Percentiles rank a stretch among this genome's conserved stretches.
Conservation (phyloP, 805 yeast species). For the Saccharomycopsis selenospora region DNA sequence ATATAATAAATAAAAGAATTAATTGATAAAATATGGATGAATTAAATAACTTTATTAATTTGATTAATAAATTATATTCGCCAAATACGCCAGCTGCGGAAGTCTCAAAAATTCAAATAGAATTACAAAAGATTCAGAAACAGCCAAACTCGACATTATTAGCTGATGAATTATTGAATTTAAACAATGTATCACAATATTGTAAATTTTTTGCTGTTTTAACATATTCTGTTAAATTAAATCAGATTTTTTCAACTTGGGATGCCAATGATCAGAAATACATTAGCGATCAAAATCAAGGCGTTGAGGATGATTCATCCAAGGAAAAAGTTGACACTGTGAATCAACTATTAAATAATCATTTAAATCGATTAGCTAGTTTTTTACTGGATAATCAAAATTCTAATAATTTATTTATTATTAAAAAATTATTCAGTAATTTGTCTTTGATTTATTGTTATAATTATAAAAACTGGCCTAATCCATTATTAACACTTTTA, state of each 20-base stretch:
- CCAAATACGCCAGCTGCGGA: background rate
- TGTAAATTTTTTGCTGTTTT: conserved; percentile 76
- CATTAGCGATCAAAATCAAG: conserved; percentile 12
- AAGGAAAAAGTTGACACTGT: background rate
- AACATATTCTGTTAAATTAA: conserved; percentile 61
- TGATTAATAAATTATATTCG: background rate
- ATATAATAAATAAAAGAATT: too few species aligned
- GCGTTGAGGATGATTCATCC: conserved; percentile 21
- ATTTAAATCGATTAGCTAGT: conserved; percentile 21
- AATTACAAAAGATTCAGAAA: conserved; percentile 53
- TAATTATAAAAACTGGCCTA: conserved; percentile 32
- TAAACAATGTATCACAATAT: conserved; percentile 32
- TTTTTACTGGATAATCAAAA: conserved; percentile 11
- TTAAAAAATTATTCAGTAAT: conserved; percentile 52
- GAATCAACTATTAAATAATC: conserved; percentile 9
- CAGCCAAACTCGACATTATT: conserved; percentile 48
- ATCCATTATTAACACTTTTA: conserved; percentile 33
- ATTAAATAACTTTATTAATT: background rate
- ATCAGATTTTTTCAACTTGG: conserved; percentile 22
- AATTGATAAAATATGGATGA: background rate
- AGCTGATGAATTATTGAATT: conserved; percentile 45
- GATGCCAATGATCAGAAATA: background rate
- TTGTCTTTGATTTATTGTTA: conserved; percentile 42
- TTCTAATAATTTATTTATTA: conserved; percentile 33
- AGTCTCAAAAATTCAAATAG: conserved; percentile 41